These are phyloP conservation scores for Kitagawia praeruptora DNA, from an alignment of 129 eudicot species.

Conservation along the genomic window DNA sequence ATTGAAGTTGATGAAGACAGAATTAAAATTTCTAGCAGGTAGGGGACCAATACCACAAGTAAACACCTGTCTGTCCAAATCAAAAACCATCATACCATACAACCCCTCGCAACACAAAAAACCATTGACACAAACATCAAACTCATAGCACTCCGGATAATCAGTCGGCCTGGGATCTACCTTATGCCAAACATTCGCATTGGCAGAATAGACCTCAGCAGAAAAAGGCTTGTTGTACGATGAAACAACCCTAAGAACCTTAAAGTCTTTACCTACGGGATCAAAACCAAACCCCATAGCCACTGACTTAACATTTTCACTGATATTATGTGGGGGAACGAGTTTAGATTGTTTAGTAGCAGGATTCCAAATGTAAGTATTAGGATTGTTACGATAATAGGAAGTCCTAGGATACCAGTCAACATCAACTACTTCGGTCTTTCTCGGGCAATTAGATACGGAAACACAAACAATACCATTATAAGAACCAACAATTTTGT, in stretches of 20 bases:
- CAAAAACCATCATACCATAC: not conserved
- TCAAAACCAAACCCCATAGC: not conserved
- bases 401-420: accelerated
- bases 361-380: not conserved
- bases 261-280: too few species aligned
- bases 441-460: not conserved
- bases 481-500: not conserved
- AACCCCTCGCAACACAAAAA: not conserved
- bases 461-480: not conserved
- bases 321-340: not conserved
- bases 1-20: not conserved
- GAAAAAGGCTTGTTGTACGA: too few species aligned
- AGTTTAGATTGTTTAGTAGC: not conserved
- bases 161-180: not conserved
- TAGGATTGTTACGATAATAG: not conserved
- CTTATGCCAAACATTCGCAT: not conserved
- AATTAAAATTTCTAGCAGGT: not conserved
- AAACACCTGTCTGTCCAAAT: not conserved
- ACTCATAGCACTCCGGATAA: not conserved
- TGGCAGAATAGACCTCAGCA: not conserved
- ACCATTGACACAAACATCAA: not conserved
- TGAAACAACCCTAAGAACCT: too few species aligned
- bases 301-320: too few species aligned
- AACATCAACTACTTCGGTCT: accelerated
- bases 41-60: not conserved